Evolutionary conservation across 768 basidiomycete species (phyloP).

Genomic region (Pholiota microspora): DNA sequence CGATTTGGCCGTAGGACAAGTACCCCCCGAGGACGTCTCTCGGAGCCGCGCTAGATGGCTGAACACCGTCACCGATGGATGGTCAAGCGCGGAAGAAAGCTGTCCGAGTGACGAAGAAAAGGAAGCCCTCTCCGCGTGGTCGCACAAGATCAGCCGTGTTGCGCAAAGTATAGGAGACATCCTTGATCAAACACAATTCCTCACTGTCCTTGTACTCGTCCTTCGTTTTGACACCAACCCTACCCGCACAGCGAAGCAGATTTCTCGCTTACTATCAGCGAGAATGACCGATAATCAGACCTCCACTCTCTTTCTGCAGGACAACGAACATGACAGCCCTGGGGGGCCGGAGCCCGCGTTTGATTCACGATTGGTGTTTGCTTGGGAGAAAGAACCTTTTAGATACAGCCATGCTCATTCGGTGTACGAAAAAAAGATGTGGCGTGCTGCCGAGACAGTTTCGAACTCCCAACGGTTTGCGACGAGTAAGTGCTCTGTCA

Average conservation of each 20-base stretch:
- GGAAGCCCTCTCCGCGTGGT: constrained; percentile 5
- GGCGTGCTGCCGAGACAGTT: constrained; percentile 31
- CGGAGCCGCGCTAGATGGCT: constrained; percentile 15
- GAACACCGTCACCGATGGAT: constrained; percentile 13
- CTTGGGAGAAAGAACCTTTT: constrained; percentile 36
- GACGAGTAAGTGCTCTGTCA: constrained; percentile 17
- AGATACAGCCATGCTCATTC: constrained; percentile 37
- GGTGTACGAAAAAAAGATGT: constrained; percentile 27
- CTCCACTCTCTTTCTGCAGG: background rate
- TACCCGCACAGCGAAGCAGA: constrained; percentile 15
- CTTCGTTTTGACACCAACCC: constrained; percentile 30
- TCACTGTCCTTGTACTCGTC: constrained; percentile 32
- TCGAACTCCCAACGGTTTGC: constrained; percentile 21
- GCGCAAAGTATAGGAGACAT: constrained; percentile 21
- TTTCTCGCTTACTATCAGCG: constrained; percentile 14
- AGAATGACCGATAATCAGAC: constrained; percentile 14
- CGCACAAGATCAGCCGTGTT: constrained; percentile 18
- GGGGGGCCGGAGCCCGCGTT: constrained; percentile 8
- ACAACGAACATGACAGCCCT: constrained; percentile 8
- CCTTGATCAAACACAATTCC: constrained; percentile 20
- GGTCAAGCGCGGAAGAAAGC: constrained; percentile 9
- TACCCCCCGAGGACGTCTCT: constrained; percentile 17
- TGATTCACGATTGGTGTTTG: constrained; percentile 37
- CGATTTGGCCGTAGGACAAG: constrained; percentile 31
- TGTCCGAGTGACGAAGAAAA: constrained; percentile 1